A percentile compares a stretch with the other conserved stretches of the same genome.
Evolutionary conservation across 2,329 filamentous ascomycete species (phyloP).

Genomic region (Trichophyton equinum): DNA sequence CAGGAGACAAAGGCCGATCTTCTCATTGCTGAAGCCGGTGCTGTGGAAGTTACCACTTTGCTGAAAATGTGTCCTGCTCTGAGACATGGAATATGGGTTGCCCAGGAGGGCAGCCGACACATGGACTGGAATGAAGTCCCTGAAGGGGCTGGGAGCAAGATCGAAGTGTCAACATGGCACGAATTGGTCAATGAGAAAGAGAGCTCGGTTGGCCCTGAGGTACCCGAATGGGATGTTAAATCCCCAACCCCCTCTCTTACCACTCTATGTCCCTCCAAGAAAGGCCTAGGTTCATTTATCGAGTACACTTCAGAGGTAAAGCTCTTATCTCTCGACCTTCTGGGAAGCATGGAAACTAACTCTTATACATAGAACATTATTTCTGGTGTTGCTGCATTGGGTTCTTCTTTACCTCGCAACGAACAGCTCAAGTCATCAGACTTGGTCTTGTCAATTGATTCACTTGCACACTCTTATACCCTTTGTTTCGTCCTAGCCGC

Average conservation of each 20-base stretch:
- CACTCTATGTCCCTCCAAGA: conserved; percentile 29
- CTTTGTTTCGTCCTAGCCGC: conserved; percentile 69
- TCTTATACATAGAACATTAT: conserved; percentile 54
- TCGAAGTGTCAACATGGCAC: conserved; percentile 86
- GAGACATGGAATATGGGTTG: conserved; percentile 77
- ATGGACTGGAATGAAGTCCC: conserved; percentile 93
- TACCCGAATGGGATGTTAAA: conserved; percentile 51
- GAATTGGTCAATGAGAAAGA: conserved; percentile 66
- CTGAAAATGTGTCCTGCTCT: conserved; percentile 57
- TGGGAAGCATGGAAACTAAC: conserved; percentile 8
- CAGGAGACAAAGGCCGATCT: conserved; percentile 63
- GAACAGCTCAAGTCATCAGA: conserved; percentile 65
- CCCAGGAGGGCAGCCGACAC: conserved; percentile 77
- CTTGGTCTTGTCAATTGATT: conserved; percentile 72
- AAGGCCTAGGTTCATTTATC: conserved; percentile 53
- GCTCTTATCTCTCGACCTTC: background rate
- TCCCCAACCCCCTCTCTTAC: conserved; percentile 35
- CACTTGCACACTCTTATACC: conserved; percentile 66
- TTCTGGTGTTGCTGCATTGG: conserved; percentile 68
- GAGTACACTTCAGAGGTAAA: conserved; percentile 60
- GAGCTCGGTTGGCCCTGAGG: conserved; percentile 44
- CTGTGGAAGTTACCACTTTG: conserved; percentile 67
- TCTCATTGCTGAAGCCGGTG: conserved; percentile 71
- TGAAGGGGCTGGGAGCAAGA: conserved; percentile 56
- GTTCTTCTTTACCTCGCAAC: conserved; percentile 59